Evolutionary conservation across 202 grass and related monocot genomes (phyloP).

Genomic region (Sporobolus alterniflorus): DNA sequence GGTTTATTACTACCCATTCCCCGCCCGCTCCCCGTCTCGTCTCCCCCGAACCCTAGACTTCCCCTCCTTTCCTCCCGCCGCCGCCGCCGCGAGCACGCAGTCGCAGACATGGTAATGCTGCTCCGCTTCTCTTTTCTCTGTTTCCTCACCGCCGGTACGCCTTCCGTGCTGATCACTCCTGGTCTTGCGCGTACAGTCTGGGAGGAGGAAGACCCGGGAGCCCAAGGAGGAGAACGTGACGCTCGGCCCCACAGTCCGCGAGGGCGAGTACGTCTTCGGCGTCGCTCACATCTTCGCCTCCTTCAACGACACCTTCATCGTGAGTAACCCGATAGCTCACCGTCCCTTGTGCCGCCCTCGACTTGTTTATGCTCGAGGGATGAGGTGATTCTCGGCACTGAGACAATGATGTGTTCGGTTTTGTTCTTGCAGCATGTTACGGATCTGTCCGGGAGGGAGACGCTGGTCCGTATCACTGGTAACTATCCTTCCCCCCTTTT

Average conservation of each 20-base stretch:
- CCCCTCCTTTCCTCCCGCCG: not conserved
- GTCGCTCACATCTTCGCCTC: slow-evolving; percentile 87
- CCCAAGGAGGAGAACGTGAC: slow-evolving; percentile 93
- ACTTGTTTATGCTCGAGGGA: not conserved
- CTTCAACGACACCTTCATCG: slow-evolving; percentile 93
- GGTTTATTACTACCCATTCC: slow-evolving; percentile 7
- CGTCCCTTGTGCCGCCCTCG: not conserved
- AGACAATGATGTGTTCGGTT: not conserved
- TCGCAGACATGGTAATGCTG: slow-evolving; percentile 60
- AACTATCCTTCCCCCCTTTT: not conserved
- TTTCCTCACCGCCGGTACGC: not conserved
- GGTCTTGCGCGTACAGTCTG: slow-evolving; percentile 48
- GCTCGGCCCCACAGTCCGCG: slow-evolving; percentile 72
- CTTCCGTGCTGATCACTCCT: not conserved
- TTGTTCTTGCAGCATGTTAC: slow-evolving; percentile 73
- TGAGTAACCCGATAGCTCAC: slow-evolving; percentile 21
- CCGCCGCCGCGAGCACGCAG: slow-evolving; percentile 25
- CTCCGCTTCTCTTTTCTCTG: not conserved
- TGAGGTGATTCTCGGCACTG: not conserved
- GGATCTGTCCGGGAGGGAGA: slow-evolving; percentile 88
- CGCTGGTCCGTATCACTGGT: slow-evolving; percentile 90
- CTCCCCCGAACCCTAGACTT: slow-evolving; percentile 47
- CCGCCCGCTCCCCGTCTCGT: not conserved
- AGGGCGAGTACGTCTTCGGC: slow-evolving; percentile 84
- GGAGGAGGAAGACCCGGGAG: slow-evolving; percentile 84